Conservation (phyloP, 148 eudicot genomes). For the Euryodendron excelsum region DNA sequence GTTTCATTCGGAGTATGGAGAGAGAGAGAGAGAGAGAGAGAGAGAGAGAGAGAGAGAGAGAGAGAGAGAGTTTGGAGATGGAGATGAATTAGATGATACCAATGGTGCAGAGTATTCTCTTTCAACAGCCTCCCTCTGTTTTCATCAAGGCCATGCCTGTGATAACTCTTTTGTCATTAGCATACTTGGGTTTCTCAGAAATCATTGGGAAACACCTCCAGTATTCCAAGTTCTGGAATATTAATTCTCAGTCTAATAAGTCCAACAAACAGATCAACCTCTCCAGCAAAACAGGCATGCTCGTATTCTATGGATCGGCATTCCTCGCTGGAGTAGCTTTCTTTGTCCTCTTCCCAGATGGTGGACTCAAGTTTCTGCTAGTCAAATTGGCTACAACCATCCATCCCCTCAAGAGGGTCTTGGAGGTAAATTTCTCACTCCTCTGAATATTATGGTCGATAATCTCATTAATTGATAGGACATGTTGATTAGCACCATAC, state of each 20-base stretch:
- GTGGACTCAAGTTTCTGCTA: slow-evolving; percentile 21
- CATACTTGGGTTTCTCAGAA: slow-evolving; percentile 23
- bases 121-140: slow-evolving; percentile 25
- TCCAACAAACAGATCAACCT: slow-evolving; percentile 4
- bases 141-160: slow-evolving; percentile 29
- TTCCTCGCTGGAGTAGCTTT: slow-evolving; percentile 19
- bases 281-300: slow-evolving; percentile 28
- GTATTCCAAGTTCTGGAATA: slow-evolving; percentile 34
- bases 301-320: slow-evolving; percentile 19
- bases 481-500: not conserved
- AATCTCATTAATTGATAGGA: not conserved
- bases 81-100: no score
- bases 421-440: slow-evolving; percentile 17
- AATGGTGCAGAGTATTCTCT: slow-evolving; percentile 4
- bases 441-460: not conserved
- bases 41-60: not conserved
- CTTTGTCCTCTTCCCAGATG: slow-evolving; percentile 13
- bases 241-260: not conserved
- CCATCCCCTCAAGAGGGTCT: slow-evolving; percentile 28
- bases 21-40: no score
- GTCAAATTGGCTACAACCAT: slow-evolving; percentile 15
- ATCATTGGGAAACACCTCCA: slow-evolving; percentile 31
- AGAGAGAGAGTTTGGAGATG: no score
- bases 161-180: not conserved
- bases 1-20: no score